Evolutionary conservation across 805 yeast genomes (phyloP), one percentile per base, ranked within the genome.

Genomic region (Wickerhamiella nectarea): DNA sequence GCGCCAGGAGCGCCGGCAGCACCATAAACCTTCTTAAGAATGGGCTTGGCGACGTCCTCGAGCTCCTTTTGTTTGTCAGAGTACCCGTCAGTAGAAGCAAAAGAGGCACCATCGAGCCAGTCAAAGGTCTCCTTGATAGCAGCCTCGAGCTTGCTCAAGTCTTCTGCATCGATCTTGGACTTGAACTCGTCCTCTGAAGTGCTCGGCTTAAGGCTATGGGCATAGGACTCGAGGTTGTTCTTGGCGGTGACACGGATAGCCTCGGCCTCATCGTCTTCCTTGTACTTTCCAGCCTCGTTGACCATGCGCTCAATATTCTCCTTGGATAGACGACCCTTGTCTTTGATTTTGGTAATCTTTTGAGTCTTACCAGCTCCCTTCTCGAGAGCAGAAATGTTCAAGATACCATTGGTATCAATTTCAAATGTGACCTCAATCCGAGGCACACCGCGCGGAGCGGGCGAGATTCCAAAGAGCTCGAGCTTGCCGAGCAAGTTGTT

Each of bases 381-480:
- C 74, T 87, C 97, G 56, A 86, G 74, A 48, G 96, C 96, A 55
- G 93, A 80, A 47, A 87, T 96, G 68, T 87, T 87, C 69, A 87
- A 73, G 69, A 87, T 87, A 74, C 96, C 96, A 68, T 87, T 87
- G 54, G 96, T 95, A 67, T 87, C 96, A 60, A 87, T 72, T 67
- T 87, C 96, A 63, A 87, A 87, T 59, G 95, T 87, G 55, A 87
- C 96, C 75, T 87, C 96, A 59, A 87, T 80, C 73, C 86, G 95
- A 62, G 96, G 96, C 53, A 82, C 93, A 75, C 96, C 96, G 72
- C 95, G 85, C 71, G 95, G 95, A 37, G 95, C 95, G 56, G 95
- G 95, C 61, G 96, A 96, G 53, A 87, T 87, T 66, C 95, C 95
- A 54, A 91, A 68, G 60, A 87, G 78, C 71, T 87, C 96, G 69